A percentile compares a stretch with the other conserved stretches of the same genome.
phyloP scores from a whole-genome alignment of 306 rosid genomes.

The Cicer arietinum region DNA sequence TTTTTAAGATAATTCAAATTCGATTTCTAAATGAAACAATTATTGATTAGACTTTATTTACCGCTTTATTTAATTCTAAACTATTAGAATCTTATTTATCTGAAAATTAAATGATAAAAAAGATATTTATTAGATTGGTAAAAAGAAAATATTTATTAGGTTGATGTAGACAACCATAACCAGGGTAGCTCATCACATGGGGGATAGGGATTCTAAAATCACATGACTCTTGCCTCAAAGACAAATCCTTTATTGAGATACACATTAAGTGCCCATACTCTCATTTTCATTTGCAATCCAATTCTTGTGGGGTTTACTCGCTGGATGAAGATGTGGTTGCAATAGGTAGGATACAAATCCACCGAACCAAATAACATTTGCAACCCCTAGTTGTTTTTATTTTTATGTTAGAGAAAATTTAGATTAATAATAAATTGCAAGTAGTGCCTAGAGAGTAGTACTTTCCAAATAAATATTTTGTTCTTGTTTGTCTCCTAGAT shows the following conservation, averaged over 20 bases:
- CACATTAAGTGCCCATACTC: constrained; percentile 47
- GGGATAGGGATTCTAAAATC: constrained; percentile 41
- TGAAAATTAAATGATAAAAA: too few species aligned
- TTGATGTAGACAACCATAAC: constrained; percentile 52
- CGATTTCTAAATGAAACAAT: too few species aligned
- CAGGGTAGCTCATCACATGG: constrained; percentile 65
- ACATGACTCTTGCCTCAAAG: constrained; percentile 51
- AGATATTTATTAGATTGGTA: too few species aligned
- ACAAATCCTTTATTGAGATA: constrained; percentile 43
- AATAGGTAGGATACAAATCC: constrained; percentile 46
- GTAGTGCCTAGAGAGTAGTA: constrained; percentile 10
- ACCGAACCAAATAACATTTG: constrained; percentile 35
- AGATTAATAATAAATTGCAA: neutral
- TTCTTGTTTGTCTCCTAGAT: constrained; percentile 32
- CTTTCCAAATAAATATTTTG: constrained; percentile 40
- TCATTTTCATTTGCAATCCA: constrained; percentile 16
- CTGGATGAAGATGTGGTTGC: constrained; percentile 42
- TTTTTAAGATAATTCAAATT: too few species aligned
- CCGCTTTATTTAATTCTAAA: too few species aligned
- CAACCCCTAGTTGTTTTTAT: constrained; percentile 36
- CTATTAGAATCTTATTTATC: fast-evolving
- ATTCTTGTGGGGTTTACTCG: constrained; percentile 39
- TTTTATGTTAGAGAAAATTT: neutral
- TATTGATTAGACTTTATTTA: too few species aligned
- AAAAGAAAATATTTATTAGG: neutral